phyloP scores from a whole-genome alignment of 768 basidiomycete genomes.

The Naganishia antarctica region DNA sequence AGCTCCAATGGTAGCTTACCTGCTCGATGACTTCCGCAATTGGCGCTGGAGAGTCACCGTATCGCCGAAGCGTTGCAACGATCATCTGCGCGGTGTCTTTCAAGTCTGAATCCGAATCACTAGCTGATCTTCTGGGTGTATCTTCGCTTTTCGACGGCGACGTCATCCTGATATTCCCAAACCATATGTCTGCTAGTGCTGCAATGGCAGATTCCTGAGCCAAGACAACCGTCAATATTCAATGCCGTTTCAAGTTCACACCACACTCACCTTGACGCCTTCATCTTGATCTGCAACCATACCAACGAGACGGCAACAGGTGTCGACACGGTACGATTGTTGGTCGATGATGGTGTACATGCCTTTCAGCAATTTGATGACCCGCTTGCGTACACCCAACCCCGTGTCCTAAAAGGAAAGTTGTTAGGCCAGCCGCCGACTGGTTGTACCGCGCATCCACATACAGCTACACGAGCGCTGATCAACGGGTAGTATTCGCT shows the following conservation, averaged over 20 bases:
- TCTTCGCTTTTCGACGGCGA: background rate
- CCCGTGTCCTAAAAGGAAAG: conserved; percentile 71
- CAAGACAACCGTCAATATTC: background rate
- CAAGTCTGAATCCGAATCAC: conserved; percentile 6
- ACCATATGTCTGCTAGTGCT: conserved; percentile 87
- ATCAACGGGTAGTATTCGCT: conserved; percentile 83
- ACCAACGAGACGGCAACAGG: conserved; percentile 71
- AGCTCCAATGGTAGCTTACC: background rate
- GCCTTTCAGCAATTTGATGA: conserved; percentile 84
- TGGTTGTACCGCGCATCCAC: conserved; percentile 35
- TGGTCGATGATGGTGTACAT: conserved; percentile 68
- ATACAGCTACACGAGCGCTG: conserved; percentile 81
- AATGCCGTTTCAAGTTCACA: background rate
- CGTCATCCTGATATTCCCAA: conserved; percentile 49
- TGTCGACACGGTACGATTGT: conserved; percentile 64
- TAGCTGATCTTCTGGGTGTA: conserved; percentile 4
- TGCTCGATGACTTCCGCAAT: conserved; percentile 18
- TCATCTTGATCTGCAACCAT: conserved; percentile 92
- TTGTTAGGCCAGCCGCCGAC: background rate
- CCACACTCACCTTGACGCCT: conserved; percentile 61
- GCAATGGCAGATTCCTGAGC: conserved; percentile 74
- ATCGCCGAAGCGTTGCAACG: conserved; percentile 14
- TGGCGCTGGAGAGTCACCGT: conserved; percentile 3
- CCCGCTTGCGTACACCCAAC: conserved; percentile 84
- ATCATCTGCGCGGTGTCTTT: conserved; percentile 8